Evolutionary conservation across 2,329 filamentous ascomycete species (phyloP).

Genomic region (Ophiostoma sp.): DNA sequence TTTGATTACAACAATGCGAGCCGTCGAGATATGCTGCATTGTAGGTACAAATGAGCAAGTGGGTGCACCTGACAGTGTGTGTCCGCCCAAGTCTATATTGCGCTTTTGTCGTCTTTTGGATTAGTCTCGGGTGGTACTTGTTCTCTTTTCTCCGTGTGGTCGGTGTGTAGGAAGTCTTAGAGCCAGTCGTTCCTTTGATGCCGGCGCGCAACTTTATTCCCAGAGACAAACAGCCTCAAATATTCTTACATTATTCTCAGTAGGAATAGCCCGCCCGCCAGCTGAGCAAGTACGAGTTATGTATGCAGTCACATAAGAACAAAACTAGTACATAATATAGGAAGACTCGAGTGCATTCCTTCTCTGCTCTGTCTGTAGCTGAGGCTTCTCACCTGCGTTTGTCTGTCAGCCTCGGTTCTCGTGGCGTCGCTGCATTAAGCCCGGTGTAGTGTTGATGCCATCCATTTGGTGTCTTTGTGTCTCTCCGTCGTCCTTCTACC

Average conservation of each 20-base stretch:
- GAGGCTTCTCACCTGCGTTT: neutral
- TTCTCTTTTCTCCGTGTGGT: neutral
- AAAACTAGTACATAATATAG: neutral
- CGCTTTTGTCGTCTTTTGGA: neutral
- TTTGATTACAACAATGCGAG: neutral
- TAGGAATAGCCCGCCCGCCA: neutral
- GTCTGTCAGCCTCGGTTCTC: slow-evolving; percentile 7
- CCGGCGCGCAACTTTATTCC: neutral
- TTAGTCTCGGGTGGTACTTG: neutral
- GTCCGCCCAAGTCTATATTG: neutral
- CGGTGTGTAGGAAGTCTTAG: neutral
- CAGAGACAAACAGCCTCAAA: too few relatives aligned
- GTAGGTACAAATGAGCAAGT: too few relatives aligned
- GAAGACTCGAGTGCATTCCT: neutral
- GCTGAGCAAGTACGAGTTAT: neutral
- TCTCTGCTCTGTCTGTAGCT: neutral
- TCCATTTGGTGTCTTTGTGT: neutral
- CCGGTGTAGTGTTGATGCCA: neutral
- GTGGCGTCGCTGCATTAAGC: neutral
- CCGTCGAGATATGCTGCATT: neutral
- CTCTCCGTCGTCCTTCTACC: neutral
- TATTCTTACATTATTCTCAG: too few relatives aligned
- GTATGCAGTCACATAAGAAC: neutral
- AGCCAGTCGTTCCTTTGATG: neutral
- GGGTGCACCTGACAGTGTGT: neutral